Base-by-base conservation (phyloP, 2,329 filamentous ascomycete species). In the Venturia asperata region DNA sequence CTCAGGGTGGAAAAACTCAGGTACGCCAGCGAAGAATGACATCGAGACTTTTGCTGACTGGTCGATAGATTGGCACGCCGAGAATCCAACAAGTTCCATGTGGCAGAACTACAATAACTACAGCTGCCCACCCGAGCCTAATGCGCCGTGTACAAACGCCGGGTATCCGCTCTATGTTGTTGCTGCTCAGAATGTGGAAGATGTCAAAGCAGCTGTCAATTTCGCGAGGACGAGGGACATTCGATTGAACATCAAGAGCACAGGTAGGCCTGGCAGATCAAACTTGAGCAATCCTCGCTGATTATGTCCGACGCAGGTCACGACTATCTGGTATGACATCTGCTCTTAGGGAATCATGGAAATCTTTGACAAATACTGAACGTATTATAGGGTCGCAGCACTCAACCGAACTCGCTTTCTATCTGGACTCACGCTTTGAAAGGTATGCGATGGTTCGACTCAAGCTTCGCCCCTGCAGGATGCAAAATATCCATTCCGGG, bases 221-320 rank as follows among this genome's bases (percentile, higher is more conserved):
- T 79, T 82, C 67, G 80, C 80, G 17, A 74, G 77, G 9, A 75
- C 74, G 34, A 69, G 74, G 9, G 81, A 82, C 69, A 73, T 83
- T 52, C 81, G 81, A 2, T 71, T 83, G n/a, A 77, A 83, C 52
- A 74, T 84, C 63, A 78, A 77, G 66, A 82, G 83, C 72, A 84
- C 81, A 0, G 42, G 42, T 45, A 45, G 7, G 42, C n/a, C n/a
- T n/a, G 17, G n/a, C 1, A 17, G n/a, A 19, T 19, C 42, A 45
- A 45, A 17, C 6, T 5, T 0, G 17, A 45, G 42, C 42, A 17
- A n/a, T 19, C 6, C 3, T n/a, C 17, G 81, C 80, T 37, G 82
- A 84, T 34, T 3, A 45, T 45, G 6, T n/a, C 15, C n/a, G 42
- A 7, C 3, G 7, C 5, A 37, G 63, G 52, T 21, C 39, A 62